phyloP scores from a whole-genome alignment of 2,329 filamentous ascomycete species.

The Colletotrichum navitas region DNA sequence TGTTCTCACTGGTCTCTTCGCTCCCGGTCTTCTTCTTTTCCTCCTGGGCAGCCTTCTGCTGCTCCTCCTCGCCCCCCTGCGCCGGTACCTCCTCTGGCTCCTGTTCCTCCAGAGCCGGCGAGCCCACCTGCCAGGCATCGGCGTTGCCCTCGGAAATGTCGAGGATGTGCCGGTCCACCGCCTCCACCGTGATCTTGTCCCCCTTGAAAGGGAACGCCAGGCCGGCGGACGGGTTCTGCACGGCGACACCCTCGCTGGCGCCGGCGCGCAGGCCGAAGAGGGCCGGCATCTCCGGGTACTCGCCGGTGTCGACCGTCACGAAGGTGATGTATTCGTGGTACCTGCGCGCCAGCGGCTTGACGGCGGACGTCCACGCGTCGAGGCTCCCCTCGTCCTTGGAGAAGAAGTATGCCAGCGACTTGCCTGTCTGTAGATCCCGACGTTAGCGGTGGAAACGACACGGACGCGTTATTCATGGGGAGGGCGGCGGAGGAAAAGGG shows the following conservation, averaged over 20 bases:
- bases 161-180: constrained; percentile 58
- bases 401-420: constrained; percentile 55
- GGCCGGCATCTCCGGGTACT: constrained; percentile 59
- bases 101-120: constrained; percentile 21
- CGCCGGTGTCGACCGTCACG: constrained; percentile 59
- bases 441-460: neutral
- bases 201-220: constrained; percentile 56
- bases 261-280: constrained; percentile 54
- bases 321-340: constrained; percentile 63
- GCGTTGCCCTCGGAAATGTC: constrained; percentile 59
- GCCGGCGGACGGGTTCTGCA: constrained; percentile 60
- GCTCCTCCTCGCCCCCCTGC: constrained; percentile 3
- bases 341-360: constrained; percentile 54
- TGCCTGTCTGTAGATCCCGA: constrained; percentile 49
- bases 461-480: neutral
- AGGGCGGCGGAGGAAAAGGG: neutral
- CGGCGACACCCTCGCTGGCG: constrained; percentile 51
- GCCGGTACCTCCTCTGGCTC: neutral
- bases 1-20: neutral
- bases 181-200: constrained; percentile 49
- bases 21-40: neutral
- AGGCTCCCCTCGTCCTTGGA: constrained; percentile 47
- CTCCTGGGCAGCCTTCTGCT: neutral
- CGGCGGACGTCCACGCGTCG: constrained; percentile 53
- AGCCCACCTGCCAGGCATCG: constrained; percentile 52